Evolutionary conservation across 2,329 filamentous ascomycete species (phyloP).

Genomic region (Fusarium coicis): DNA sequence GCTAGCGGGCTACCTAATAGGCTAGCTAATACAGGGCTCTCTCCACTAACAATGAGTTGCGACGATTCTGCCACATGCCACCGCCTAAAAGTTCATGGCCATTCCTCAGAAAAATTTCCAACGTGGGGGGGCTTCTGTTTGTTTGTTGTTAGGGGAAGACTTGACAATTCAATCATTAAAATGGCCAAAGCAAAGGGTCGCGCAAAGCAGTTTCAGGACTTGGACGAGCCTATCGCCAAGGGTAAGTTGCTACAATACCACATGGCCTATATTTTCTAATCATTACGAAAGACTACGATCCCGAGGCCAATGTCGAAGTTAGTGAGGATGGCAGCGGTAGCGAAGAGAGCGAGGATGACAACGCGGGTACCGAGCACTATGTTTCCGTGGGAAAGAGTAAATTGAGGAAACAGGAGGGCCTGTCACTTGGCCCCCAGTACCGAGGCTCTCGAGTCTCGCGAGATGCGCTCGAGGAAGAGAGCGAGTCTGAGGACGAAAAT

Average conservation of each 20-base stretch:
- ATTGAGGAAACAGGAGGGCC: slow-evolving; percentile 76
- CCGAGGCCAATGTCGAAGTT: slow-evolving; percentile 72
- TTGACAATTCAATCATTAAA: slow-evolving; percentile 43
- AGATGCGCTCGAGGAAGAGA: slow-evolving; percentile 69
- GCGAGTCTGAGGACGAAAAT: slow-evolving; percentile 60
- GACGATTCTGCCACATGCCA: slow-evolving; percentile 56
- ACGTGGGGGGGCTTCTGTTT: slow-evolving; percentile 46
- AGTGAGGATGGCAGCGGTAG: slow-evolving; percentile 65
- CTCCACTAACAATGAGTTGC: slow-evolving; percentile 4
- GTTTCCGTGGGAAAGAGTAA: slow-evolving; percentile 85
- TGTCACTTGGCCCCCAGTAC: slow-evolving; percentile 82
- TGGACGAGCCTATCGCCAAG: slow-evolving; percentile 69
- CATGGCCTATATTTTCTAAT: slow-evolving; percentile 12
- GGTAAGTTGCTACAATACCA: slow-evolving; percentile 57
- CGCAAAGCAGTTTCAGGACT: slow-evolving; percentile 69
- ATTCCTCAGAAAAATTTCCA: slow-evolving; percentile 49
- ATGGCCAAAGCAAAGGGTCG: slow-evolving; percentile 66
- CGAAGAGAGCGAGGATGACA: slow-evolving; percentile 60
- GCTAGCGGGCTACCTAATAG: slow-evolving; percentile 6
- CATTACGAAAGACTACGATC: slow-evolving; percentile 72
- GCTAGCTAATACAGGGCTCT: slow-evolving; percentile 3
- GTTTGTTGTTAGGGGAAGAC: slow-evolving; percentile 11
- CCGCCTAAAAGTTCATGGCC: slow-evolving; percentile 64
- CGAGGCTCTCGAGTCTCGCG: slow-evolving; percentile 80
- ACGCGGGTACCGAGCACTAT: slow-evolving; percentile 87